Evolutionary conservation across 2,329 filamentous ascomycete genomes (phyloP).

Genomic region (Atkinsonella texensis): DNA sequence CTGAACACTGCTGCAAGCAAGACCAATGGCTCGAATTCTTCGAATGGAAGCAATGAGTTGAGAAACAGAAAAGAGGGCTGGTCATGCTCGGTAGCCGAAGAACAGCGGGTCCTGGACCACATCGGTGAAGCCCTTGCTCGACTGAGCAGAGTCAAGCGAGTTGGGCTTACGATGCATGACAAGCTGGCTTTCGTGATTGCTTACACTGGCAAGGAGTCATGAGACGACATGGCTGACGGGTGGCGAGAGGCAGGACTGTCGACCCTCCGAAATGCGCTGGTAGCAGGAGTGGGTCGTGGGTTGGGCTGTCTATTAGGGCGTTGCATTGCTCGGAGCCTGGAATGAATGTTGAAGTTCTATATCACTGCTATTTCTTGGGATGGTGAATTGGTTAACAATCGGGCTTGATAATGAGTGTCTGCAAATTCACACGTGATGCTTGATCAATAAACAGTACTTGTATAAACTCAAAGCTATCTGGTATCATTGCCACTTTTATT

Average conservation of each 20-base stretch:
- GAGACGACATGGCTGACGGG: background rate
- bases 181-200: slow-evolving; percentile 72
- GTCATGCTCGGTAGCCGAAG: slow-evolving; percentile 33
- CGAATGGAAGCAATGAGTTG: slow-evolving; percentile 15
- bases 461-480: background rate
- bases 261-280: too few species aligned
- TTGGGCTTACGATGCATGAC: slow-evolving; percentile 71
- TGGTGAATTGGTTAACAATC: background rate
- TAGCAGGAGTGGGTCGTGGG: too few species aligned
- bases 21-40: slow-evolving; percentile 21
- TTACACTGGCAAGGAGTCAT: slow-evolving; percentile 35
- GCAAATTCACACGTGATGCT: background rate
- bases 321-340: slow-evolving; percentile 14
- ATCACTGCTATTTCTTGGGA: background rate
- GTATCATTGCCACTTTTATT: background rate
- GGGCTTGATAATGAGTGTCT: background rate
- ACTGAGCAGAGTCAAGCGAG: slow-evolving; percentile 75
- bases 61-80: slow-evolving; percentile 14
- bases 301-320: background rate
- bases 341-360: background rate
- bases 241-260: background rate
- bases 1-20: slow-evolving; percentile 33
- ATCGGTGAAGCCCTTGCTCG: slow-evolving; percentile 81
- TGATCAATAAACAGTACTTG: background rate
- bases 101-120: slow-evolving; percentile 61